Evolutionary conservation across 164 flowering plant genomes (phyloP).

Genomic region (Umbilicus rupestris): DNA sequence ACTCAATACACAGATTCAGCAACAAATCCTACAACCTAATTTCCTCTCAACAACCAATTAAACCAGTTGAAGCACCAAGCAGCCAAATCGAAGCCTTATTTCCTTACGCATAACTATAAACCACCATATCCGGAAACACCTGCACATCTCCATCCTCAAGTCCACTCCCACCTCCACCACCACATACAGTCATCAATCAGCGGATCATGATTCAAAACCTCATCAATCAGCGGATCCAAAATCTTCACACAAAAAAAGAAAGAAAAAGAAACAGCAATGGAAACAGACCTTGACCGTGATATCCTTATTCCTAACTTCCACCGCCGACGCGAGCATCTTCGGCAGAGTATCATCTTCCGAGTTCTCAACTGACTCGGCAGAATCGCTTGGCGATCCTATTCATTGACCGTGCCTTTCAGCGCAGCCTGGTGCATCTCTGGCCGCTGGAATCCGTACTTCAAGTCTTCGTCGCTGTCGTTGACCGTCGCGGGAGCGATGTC

Average conservation of each 20-base stretch:
- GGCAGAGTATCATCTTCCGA: slow-evolving; percentile 55
- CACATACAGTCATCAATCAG: slow-evolving; percentile 64
- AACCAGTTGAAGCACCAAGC: not conserved
- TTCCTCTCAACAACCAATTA: not conserved
- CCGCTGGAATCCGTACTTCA: slow-evolving; percentile 61
- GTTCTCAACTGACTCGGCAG: slow-evolving; percentile 59
- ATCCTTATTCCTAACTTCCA: slow-evolving; percentile 49
- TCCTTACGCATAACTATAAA: slow-evolving; percentile 43
- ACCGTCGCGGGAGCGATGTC: not conserved
- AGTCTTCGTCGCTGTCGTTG: slow-evolving; percentile 32
- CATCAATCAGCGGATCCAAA: slow-evolving; percentile 9
- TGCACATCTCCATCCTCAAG: slow-evolving; percentile 64
- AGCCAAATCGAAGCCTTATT: not conserved
- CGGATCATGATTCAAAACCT: too few relatives aligned
- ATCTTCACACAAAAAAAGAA: not conserved
- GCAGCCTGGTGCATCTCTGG: slow-evolving; percentile 52
- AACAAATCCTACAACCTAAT: not conserved
- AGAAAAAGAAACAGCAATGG: not conserved
- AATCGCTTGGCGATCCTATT: slow-evolving; percentile 76
- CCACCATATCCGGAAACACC: slow-evolving; percentile 82
- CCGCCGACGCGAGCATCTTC: slow-evolving; percentile 35
- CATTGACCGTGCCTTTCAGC: slow-evolving; percentile 51
- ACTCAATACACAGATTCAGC: not conserved
- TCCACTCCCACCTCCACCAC: slow-evolving; percentile 41
- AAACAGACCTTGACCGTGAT: slow-evolving; percentile 41